These are phyloP conservation scores for Capsicum rhomboideum DNA, from an alignment of 257 asterid species.

Conservation along the genomic window DNA sequence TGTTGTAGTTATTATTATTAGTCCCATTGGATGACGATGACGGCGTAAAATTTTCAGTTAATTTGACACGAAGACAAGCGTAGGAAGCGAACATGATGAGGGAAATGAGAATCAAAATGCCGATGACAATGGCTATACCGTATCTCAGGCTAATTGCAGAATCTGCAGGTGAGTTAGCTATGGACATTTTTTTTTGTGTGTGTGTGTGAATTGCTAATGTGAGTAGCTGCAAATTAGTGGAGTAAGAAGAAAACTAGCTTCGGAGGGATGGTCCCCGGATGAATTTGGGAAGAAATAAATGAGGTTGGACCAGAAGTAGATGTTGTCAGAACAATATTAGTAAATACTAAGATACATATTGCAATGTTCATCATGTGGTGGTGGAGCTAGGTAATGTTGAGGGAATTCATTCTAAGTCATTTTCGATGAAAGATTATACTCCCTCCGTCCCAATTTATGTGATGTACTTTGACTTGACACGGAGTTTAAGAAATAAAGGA, in stretches of 20 bases:
- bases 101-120: slow-evolving; percentile 10
- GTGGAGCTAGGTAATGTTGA: no score
- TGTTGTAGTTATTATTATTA: background rate
- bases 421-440: no score
- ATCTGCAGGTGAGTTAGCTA: background rate
- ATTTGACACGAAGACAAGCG: slow-evolving; percentile 9
- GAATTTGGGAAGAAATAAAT: background rate
- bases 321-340: background rate
- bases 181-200: background rate
- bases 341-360: background rate
- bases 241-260: no score
- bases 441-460: no score
- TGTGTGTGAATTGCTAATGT: background rate
- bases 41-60: background rate
- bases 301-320: slow-evolving; percentile 5
- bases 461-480: no score
- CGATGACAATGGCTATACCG: slow-evolving; percentile 11
- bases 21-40: background rate
- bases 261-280: background rate
- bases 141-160: slow-evolving; percentile 3
- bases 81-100: slow-evolving; percentile 12
- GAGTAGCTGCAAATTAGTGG: background rate
- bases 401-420: no score
- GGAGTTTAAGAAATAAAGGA: no score
- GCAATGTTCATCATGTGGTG: background rate